These are phyloP conservation scores for Saitoella complicata DNA, from an alignment of 805 yeast species.

Conservation along the genomic window DNA sequence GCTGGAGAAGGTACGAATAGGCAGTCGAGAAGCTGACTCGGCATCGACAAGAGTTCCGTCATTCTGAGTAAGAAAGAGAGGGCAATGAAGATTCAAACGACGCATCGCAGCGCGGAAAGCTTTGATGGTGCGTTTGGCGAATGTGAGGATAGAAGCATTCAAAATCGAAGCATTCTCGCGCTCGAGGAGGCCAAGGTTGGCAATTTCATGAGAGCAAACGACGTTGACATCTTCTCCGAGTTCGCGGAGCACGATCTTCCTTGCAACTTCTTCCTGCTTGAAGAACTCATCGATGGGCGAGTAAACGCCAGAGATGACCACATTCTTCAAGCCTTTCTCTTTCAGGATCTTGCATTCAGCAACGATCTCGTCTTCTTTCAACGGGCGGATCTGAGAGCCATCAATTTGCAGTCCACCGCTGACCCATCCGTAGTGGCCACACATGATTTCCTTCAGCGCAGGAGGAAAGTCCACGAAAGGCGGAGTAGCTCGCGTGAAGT, in stretches of 20 bases:
- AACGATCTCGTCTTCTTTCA: constrained; percentile 21
- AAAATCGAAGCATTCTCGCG: no score
- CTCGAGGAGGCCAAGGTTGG: constrained; percentile 2
- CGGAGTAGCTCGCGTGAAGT: no score
- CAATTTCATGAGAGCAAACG: background rate
- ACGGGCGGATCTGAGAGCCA: constrained; percentile 24
- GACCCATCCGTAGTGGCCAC: constrained; percentile 20
- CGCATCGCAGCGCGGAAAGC: no score
- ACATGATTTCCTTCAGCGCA: no score
- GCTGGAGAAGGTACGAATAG: no score
- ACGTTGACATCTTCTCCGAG: background rate
- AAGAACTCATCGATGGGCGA: constrained; percentile 1
- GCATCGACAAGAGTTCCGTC: no score
- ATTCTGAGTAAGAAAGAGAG: no score
- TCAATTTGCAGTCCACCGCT: constrained; percentile 31
- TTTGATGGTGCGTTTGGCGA: no score
- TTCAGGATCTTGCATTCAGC: constrained; percentile 2
- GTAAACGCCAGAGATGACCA: constrained; percentile 1
- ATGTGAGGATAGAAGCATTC: no score
- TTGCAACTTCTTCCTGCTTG: constrained; percentile 1
- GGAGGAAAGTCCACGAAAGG: no score
- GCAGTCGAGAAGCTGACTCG: no score
- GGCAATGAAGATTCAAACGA: no score
- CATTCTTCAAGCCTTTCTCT: background rate
- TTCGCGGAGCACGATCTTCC: background rate